Conservation (phyloP, 208 protist species). For the Endotrypanum monterogeii region DNA sequence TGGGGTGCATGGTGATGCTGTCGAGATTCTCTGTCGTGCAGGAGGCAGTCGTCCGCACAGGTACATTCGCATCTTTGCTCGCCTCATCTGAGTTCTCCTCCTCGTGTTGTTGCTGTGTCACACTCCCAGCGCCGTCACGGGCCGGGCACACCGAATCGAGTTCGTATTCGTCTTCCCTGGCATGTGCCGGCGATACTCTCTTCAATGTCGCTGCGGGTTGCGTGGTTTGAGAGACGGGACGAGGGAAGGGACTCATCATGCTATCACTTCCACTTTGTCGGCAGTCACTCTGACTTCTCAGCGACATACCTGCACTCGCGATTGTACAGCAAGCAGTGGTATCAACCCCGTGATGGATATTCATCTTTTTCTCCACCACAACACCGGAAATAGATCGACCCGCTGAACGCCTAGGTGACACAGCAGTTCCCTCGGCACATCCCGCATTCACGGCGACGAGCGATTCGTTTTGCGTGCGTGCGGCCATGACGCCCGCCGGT, state of each 20-base stretch:
- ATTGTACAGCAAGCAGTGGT: neutral
- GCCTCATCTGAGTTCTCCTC: too few relatives aligned
- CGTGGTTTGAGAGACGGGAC: conserved; percentile 13
- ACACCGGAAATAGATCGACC: neutral
- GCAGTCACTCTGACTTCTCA: neutral
- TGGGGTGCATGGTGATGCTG: conserved; percentile 11
- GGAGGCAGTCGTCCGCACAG: neutral
- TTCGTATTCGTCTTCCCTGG: conserved; percentile 8
- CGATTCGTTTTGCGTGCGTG: neutral
- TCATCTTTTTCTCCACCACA: conserved; percentile 1
- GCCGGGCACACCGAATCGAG: neutral
- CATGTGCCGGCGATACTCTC: conserved; percentile 7
- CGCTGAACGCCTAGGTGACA: neutral
- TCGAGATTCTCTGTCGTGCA: neutral
- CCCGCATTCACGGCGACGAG: neutral
- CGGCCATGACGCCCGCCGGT: too few relatives aligned
- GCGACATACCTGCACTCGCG: neutral
- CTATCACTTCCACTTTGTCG: conserved; percentile 7
- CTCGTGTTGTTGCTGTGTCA: neutral
- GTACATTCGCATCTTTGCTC: neutral
- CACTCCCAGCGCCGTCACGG: neutral
- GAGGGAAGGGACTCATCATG: conserved; percentile 39
- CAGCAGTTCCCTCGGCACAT: neutral
- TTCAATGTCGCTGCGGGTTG: neutral
- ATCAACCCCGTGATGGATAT: neutral